These are phyloP conservation scores for Chloris gayana DNA, from an alignment of 176 grass and related monocot species.

Conservation along the genomic window DNA sequence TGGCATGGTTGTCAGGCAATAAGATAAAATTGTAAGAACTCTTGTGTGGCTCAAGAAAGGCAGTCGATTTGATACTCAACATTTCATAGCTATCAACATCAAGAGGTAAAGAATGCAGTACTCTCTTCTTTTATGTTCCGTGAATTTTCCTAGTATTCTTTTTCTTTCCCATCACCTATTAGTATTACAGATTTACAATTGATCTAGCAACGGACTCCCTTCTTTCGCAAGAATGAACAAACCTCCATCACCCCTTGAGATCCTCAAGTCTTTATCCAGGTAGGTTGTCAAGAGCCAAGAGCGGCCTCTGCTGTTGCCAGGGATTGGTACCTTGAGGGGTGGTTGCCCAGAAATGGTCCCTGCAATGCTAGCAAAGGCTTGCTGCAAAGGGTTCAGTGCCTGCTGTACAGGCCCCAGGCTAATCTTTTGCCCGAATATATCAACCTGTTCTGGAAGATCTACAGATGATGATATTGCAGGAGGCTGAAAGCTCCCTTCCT, in stretches of 20 bases:
- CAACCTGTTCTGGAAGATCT: conserved; percentile 68
- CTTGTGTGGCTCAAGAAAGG: not conserved
- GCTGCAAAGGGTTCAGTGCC: conserved; percentile 63
- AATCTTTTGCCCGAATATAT: conserved; percentile 89
- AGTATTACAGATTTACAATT: conserved; percentile 45
- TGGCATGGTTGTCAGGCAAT: too few relatives aligned
- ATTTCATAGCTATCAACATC: not conserved
- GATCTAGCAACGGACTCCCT: conserved; percentile 76
- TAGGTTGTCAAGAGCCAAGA: conserved; percentile 96
- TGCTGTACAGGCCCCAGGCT: conserved; percentile 69
- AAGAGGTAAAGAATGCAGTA: not conserved
- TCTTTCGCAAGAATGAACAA: conserved; percentile 90
- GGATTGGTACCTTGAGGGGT: conserved; percentile 71
- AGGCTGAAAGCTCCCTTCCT: conserved; percentile 82
- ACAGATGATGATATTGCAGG: conserved; percentile 65
- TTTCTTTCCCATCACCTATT: not conserved
- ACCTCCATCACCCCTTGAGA: conserved; percentile 89
- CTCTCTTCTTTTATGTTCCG: not conserved
- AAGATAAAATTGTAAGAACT: not conserved
- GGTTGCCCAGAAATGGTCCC: conserved; percentile 77
- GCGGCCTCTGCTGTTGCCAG: conserved; percentile 54
- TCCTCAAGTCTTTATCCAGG: conserved; percentile 85
- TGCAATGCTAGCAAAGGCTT: conserved; percentile 65
- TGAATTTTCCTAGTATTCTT: not conserved
- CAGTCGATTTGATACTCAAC: not conserved